These are phyloP conservation scores for Phytopythium montanum DNA, from an alignment of 352 stramenopile species.

Conservation along the genomic window DNA sequence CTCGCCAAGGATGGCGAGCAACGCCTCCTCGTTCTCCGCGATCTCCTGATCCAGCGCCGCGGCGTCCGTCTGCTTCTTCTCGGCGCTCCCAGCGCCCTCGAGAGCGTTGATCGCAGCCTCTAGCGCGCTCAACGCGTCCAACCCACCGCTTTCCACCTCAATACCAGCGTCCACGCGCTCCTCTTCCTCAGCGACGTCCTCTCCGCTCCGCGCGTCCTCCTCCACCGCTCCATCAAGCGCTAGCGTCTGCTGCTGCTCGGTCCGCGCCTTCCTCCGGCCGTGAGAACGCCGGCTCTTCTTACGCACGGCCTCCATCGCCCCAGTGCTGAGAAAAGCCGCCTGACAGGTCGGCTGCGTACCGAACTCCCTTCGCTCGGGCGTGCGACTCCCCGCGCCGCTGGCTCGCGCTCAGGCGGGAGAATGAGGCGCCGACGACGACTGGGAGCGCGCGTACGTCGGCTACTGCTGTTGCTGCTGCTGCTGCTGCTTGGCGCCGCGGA, in stretches of 20 bases:
- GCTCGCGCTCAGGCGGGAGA: background rate
- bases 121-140: background rate
- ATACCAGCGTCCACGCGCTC: background rate
- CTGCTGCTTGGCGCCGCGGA: too few species aligned
- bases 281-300: conserved; percentile 5
- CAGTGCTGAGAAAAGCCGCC: background rate
- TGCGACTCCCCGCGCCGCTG: background rate
- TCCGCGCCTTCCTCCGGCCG: background rate
- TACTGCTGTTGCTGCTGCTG: background rate
- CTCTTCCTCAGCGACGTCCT: background rate
- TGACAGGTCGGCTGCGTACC: background rate
- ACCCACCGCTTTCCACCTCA: background rate
- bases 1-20: conserved; percentile 38
- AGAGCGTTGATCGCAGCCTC: conserved; percentile 2
- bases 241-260: background rate
- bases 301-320: conserved; percentile 10
- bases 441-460: background rate
- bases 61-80: conserved; percentile 14
- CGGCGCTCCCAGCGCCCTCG: conserved; percentile 11
- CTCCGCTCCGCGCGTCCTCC: background rate
- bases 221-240: background rate
- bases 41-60: conserved; percentile 36
- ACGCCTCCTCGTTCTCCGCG: conserved; percentile 51
- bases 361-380: background rate
- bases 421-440: background rate